Base-by-base conservation (phyloP, 306 rosid species). In the Vigna hirtella region DNA sequence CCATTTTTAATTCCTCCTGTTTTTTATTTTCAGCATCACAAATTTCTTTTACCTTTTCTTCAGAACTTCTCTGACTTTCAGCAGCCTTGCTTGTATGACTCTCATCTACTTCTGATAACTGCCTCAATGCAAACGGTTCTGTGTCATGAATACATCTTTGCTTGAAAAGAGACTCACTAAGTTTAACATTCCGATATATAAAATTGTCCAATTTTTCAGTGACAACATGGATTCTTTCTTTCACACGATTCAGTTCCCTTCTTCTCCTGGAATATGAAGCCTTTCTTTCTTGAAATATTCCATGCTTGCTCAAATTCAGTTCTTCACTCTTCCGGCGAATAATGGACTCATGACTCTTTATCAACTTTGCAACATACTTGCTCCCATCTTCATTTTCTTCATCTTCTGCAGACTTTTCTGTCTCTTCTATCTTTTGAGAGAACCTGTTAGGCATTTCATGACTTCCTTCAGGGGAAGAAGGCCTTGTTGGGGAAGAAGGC, bases 261-360 rank as follows among this genome's bases (percentile, higher is more conserved):
- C 81, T 89, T 83, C 62, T 86, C 83, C 32, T 85, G 22, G 20
- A 45, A 3, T 83, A 69, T 3, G 81, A 79, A 20, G 55, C 55
- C 42, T 12, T 73, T 63, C 82, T 89, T 42, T 86, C 93, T 13
- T 65, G 88, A 12, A 70, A 24, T 48, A 74, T 52, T 76, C 84
- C 88, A 75, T 65, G 20, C 78, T 70, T 88, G 65, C 78, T 77
- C 79, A 62, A 43, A 70, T 67, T 84, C 85, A 76, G 34, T 73
- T 87, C 91, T 70, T 89, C 93, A n/a, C 86, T 87, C 85, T 84
- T 91, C 78, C 67, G 80, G 49, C 82, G 85, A 81, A 88, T 91
- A 56, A 88, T 80, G 6, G 91, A 83, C 73, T 91, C 92, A 0
- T 93, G 97, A 82, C 30, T 90, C 84, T 88, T 87, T 38, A 83